phyloP scores from a whole-genome alignment of 2,329 filamentous ascomycete genomes.

The Arthrinium puccinioides region DNA sequence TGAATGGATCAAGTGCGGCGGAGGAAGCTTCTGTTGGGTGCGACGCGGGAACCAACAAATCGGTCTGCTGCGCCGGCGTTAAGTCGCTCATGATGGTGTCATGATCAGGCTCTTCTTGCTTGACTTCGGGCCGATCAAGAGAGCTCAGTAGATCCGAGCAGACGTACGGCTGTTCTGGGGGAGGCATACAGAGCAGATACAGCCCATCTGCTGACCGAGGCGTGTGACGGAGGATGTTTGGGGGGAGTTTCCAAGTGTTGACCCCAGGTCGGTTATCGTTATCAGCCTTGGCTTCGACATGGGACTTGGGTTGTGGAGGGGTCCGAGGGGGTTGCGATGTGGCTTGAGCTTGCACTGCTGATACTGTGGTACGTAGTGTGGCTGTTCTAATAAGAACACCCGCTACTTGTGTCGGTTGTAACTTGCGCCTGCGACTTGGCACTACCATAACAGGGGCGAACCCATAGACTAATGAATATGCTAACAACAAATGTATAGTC shows the following conservation, averaged over 20 bases:
- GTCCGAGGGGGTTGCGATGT: background rate
- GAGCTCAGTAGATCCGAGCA: no score
- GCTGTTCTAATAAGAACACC: background rate
- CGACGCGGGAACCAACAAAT: no score
- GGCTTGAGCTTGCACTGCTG: background rate
- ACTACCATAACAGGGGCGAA: background rate
- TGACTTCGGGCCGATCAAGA: background rate
- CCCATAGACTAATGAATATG: no score
- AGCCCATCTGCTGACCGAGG: conserved; percentile 7
- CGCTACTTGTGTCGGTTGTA: no score
- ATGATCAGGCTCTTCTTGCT: conserved; percentile 3
- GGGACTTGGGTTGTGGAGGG: background rate
- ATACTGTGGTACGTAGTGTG: background rate
- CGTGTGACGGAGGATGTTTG: conserved; percentile 6
- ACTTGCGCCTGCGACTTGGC: background rate
- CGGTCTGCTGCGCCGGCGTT: conserved; percentile 6
- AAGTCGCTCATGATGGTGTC: conserved; percentile 7
- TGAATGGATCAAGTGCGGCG: no score
- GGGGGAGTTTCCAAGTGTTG: background rate
- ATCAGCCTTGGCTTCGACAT: background rate
- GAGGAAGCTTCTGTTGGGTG: no score
- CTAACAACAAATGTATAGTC: no score
- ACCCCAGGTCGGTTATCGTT: conserved; percentile 4
- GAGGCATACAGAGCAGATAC: conserved; percentile 8
- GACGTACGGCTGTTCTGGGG: conserved; percentile 2